Evolutionary conservation across 805 yeast genomes (phyloP).

Genomic region (Saccharomycopsis guyanensis): DNA sequence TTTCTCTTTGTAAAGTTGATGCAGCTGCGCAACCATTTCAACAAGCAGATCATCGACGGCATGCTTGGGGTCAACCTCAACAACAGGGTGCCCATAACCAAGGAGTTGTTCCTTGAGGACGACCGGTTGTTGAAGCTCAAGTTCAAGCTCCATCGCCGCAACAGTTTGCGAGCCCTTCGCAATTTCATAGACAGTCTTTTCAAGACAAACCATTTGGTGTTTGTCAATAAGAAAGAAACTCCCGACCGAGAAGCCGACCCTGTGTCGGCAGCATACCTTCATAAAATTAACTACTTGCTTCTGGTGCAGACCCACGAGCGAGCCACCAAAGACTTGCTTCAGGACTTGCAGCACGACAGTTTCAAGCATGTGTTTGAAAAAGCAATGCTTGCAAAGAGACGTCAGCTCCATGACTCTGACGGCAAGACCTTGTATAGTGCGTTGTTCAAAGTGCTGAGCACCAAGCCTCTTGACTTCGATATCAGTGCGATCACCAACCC

Average conservation of each 20-base stretch:
- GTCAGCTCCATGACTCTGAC: not conserved
- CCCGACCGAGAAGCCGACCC: slow-evolving; percentile 7
- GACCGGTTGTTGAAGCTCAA: slow-evolving; percentile 12
- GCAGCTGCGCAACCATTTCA: slow-evolving; percentile 11
- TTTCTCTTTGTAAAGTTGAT: slow-evolving; percentile 16
- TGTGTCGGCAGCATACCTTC: slow-evolving; percentile 8
- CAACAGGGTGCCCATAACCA: slow-evolving; percentile 5
- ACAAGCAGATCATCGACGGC: not conserved
- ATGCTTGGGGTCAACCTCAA: slow-evolving; percentile 9
- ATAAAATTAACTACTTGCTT: slow-evolving; percentile 15
- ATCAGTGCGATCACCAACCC: slow-evolving; percentile 22
- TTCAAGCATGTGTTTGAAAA: slow-evolving; percentile 1
- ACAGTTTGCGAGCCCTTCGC: slow-evolving; percentile 7
- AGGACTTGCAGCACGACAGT: slow-evolving; percentile 12
- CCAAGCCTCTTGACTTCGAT: slow-evolving; percentile 45
- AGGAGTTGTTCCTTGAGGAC: slow-evolving; percentile 6
- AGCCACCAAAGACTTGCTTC: slow-evolving; percentile 9
- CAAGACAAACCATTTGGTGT: slow-evolving; percentile 6
- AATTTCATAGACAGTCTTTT: slow-evolving; percentile 18
- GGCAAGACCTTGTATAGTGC: not conserved
- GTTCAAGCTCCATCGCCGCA: slow-evolving; percentile 14
- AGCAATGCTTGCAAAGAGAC: not conserved
- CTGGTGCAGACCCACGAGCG: slow-evolving; percentile 14
- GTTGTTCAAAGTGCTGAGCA: slow-evolving; percentile 24
- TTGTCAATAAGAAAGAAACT: slow-evolving; percentile 10